These are phyloP conservation scores for Tylopilus subfusipes DNA, from an alignment of 768 basidiomycete species.

Conservation along the genomic window DNA sequence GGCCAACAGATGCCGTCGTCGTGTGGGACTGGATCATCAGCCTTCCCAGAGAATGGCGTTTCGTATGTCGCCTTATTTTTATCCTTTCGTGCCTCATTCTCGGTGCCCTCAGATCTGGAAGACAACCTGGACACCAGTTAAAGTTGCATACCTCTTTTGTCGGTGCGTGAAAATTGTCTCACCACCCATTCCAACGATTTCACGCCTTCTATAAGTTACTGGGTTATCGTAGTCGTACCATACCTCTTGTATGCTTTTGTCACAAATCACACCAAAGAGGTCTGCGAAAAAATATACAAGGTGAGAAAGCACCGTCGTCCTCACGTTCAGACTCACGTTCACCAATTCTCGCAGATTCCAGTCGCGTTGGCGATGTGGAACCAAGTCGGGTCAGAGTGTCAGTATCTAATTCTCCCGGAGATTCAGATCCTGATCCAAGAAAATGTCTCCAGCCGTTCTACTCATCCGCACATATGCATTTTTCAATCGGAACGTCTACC, in stretches of 20 bases:
- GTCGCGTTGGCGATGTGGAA: constrained; percentile 86
- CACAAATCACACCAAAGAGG: constrained; percentile 58
- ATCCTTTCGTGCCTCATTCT: not conserved
- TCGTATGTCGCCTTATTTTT: constrained; percentile 42
- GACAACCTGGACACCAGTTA: constrained; percentile 81
- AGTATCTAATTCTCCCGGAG: constrained; percentile 14
- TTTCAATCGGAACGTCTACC: constrained; percentile 72
- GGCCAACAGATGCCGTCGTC: constrained; percentile 64
- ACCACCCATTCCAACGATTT: constrained; percentile 1
- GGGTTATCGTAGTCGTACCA: constrained; percentile 78
- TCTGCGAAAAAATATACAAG: constrained; percentile 69
- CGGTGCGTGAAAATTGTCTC: constrained; percentile 46
- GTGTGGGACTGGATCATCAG: constrained; percentile 86
- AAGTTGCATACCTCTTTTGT: constrained; percentile 80
- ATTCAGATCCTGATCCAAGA: constrained; percentile 4
- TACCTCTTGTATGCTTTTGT: constrained; percentile 77
- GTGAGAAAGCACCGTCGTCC: constrained; percentile 32
- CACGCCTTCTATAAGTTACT: constrained; percentile 50
- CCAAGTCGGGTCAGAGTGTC: constrained; percentile 79
- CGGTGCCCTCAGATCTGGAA: constrained; percentile 61
- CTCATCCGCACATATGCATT: constrained; percentile 84
- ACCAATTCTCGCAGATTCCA: constrained; percentile 51
- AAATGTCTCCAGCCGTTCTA: constrained; percentile 52
- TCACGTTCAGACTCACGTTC: not conserved
- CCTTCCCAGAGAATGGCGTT: constrained; percentile 72